Base-by-base conservation (phyloP, 2,329 filamentous ascomycete genomes). In the Diaporthe amygdali region DNA sequence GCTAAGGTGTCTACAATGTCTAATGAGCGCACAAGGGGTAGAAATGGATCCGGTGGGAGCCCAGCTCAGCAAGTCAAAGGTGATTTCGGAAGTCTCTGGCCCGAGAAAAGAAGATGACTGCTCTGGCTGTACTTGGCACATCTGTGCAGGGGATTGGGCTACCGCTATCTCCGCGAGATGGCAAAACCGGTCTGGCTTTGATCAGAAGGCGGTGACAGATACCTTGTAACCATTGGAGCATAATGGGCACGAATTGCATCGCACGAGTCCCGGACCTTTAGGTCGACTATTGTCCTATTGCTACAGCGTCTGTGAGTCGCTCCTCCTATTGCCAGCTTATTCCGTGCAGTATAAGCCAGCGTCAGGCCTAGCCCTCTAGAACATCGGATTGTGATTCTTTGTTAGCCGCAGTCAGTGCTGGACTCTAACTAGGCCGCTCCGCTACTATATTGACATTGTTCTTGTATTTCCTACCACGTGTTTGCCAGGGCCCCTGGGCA, bases 401-500 rank as follows among this genome's bases (percentile, higher is more conserved):
- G 8, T 8, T 9, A 63, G n/a, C 30, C 59, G 49, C 41, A 49
- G 25, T 37, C 30, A 17, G 25, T 34, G 44, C 44, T 32, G 20
- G 20, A 64, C 12, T 10, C 30, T 49, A 44, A 37, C 41, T 49
- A 34, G 44, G 27, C 30, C 17, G 59, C 34, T 12, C 41, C 30
- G 30, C 44, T 64, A 25, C 41, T 4, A 8, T 14, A 14, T 37
- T 49, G 59, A 49, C 44, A 17, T 64, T 64, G n/a, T 49, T 64
- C 27, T 30, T 32, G n/a, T 64, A 37, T 37, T 44, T 44, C 59
- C 59, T 44, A 47, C 59, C 59, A 64, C 7, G 27, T 25, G n/a
- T 49, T 27, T 47, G 41, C 59, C 59, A 64, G 59, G 59, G 59
- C 20, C 59, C 59, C 59, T 47, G 30, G 66, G 66, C 52, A 59